These are phyloP conservation scores for Lipomyces orientalis DNA, from an alignment of 805 yeast genomes.

Conservation along the genomic window DNA sequence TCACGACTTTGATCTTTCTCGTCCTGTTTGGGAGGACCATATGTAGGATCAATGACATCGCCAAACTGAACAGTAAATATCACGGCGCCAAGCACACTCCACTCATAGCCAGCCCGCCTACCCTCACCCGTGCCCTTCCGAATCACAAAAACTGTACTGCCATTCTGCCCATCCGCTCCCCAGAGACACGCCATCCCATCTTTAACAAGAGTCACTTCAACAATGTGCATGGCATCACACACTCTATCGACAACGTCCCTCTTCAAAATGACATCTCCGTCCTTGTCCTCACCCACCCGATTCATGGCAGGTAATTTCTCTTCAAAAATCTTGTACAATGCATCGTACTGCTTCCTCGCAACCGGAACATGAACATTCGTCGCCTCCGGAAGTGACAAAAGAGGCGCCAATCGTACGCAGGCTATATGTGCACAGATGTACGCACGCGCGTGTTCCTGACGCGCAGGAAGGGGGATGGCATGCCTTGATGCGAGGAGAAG, in stretches of 20 bases:
- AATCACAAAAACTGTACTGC: background rate
- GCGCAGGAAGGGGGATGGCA: constrained; percentile 15
- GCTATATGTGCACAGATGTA: constrained; percentile 32
- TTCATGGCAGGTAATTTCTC: constrained; percentile 13
- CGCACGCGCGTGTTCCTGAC: constrained; percentile 30
- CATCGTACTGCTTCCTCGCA: constrained; percentile 19
- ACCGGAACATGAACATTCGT: constrained; percentile 25
- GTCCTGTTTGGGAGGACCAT: background rate
- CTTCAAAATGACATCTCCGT: background rate
- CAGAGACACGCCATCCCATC: background rate
- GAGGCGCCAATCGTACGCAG: constrained; percentile 18
- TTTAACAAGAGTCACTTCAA: background rate
- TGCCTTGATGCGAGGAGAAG: constrained; percentile 26
- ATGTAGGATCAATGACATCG: constrained; percentile 12
- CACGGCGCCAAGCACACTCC: constrained; percentile 27
- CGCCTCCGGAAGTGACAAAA: constrained; percentile 20
- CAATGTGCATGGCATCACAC: background rate
- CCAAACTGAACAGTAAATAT: constrained; percentile 22
- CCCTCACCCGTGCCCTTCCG: background rate
- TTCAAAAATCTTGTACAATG: constrained; percentile 18
- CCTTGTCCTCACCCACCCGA: background rate
- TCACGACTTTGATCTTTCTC: constrained; percentile 4
- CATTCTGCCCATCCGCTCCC: constrained; percentile 5
- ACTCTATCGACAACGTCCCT: constrained; percentile 1
- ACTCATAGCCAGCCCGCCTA: background rate